A percentile compares a stretch with the other conserved stretches of the same genome.
These are phyloP conservation scores for Elongisporangium prolatum DNA, from an alignment of 352 stramenopile species.

Conservation along the genomic window DNA sequence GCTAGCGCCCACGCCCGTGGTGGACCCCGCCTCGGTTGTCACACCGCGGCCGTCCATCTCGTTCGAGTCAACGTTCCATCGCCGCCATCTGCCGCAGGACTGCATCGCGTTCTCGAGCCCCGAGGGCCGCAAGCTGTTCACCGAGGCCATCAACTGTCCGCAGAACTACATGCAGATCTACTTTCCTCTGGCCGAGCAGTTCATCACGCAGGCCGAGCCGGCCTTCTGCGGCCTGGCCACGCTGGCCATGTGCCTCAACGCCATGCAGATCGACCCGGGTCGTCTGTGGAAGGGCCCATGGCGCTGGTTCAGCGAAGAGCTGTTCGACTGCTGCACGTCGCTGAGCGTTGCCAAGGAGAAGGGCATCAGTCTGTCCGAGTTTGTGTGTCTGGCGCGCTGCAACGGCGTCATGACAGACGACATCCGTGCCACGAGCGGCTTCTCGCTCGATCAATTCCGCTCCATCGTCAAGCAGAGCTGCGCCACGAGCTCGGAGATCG, in stretches of 20 bases:
- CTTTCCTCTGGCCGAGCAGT: conserved; percentile 90
- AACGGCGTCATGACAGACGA: conserved; percentile 53
- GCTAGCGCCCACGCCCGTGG: not conserved
- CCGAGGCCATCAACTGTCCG: conserved; percentile 45
- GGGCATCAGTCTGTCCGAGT: conserved; percentile 67
- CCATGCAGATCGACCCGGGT: conserved; percentile 67
- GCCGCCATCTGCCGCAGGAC: conserved; percentile 68
- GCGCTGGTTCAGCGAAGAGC: conserved; percentile 82
- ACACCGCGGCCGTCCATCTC: not conserved
- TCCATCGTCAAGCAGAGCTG: conserved; percentile 74
- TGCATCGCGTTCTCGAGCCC: conserved; percentile 82
- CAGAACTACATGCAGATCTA: conserved; percentile 89
- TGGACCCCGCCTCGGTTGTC: conserved; percentile 3
- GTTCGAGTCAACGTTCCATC: conserved; percentile 72
- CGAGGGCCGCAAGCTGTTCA: conserved; percentile 82
- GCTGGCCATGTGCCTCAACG: conserved; percentile 79
- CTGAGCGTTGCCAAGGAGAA: conserved; percentile 65
- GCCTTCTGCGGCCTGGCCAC: conserved; percentile 88
- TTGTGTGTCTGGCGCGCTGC: conserved; percentile 63
- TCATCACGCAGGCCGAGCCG: conserved; percentile 89
- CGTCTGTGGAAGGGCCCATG: conserved; percentile 75
- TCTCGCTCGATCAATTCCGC: conserved; percentile 52
- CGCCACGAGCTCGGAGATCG: conserved; percentile 66
- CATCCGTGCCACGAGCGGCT: conserved; percentile 30
- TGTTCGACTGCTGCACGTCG: conserved; percentile 79